Evolutionary conservation across 2,329 filamentous ascomycete species (phyloP).

Genomic region (Chrysoporthe deuterocubensis): DNA sequence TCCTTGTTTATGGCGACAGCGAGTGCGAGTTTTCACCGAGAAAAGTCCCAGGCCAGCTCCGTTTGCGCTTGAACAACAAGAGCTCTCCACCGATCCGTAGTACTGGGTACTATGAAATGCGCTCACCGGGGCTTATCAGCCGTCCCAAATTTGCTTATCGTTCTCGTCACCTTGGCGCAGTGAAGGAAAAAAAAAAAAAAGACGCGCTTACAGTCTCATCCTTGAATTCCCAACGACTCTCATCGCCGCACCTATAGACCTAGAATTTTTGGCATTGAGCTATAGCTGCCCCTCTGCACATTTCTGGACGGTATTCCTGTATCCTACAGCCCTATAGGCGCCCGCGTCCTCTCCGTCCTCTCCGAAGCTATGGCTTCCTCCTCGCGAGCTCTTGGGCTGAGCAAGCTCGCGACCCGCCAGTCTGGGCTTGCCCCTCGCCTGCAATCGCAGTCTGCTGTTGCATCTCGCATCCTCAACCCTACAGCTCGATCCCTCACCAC

Average conservation of each 20-base stretch:
- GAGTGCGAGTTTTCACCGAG: constrained; percentile 1
- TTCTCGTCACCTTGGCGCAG: background rate
- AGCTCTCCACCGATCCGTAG: background rate
- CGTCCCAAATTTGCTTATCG: background rate
- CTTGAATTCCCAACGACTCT: constrained; percentile 19
- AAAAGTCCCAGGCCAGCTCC: background rate
- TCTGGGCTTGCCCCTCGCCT: constrained; percentile 33
- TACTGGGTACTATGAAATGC: background rate
- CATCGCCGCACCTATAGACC: constrained; percentile 2
- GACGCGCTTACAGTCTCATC: constrained; percentile 24
- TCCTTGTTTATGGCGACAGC: background rate
- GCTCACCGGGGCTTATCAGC: background rate
- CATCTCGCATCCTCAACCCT: constrained; percentile 36
- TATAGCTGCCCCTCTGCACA: background rate
- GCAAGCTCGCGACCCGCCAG: constrained; percentile 37
- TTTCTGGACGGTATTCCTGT: background rate
- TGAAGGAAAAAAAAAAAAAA: constrained; percentile 15
- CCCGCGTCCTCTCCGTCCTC: constrained; percentile 21
- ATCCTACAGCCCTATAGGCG: constrained; percentile 3
- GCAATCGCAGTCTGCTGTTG: constrained; percentile 30
- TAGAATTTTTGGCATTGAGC: background rate
- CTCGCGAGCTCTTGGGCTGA: constrained; percentile 37
- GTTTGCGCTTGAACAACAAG: background rate
- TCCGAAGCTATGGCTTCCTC: constrained; percentile 40
- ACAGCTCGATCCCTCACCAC: constrained; percentile 31